phyloP scores from a whole-genome alignment of 139 green algal genomes.

The Chlorella sp. region DNA sequence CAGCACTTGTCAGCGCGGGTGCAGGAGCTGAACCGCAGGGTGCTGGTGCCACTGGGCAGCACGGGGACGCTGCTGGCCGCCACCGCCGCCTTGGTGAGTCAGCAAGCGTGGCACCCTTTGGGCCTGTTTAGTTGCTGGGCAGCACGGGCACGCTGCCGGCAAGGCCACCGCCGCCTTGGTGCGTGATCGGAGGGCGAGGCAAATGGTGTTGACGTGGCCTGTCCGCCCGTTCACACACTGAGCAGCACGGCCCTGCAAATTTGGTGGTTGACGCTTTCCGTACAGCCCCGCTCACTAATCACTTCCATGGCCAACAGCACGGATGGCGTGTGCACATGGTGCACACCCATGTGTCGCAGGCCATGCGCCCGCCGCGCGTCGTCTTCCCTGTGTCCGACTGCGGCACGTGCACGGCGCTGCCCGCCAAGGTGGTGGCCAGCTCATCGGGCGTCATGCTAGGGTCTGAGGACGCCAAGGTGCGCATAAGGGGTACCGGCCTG shows the following conservation, averaged over 20 bases:
- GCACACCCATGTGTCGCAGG: too few species aligned
- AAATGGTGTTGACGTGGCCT: too few species aligned
- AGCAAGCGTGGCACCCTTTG: neutral
- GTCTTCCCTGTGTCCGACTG: conserved; percentile 31
- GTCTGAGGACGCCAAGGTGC: conserved; percentile 28
- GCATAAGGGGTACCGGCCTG: neutral
- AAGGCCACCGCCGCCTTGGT: too few species aligned
- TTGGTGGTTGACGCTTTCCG: too few species aligned
- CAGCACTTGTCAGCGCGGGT: neutral
- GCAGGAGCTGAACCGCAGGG: neutral
- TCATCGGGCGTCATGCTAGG: conserved; percentile 14
- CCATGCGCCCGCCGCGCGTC: conserved; percentile 25
- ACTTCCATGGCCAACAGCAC: too few species aligned
- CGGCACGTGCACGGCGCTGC: conserved; percentile 17
- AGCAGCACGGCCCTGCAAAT: too few species aligned
- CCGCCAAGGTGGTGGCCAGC: conserved; percentile 4
- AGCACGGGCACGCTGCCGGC: too few species aligned
- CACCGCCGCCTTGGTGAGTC: conserved; percentile 11
- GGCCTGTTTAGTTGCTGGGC: too few species aligned
- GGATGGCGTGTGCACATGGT: too few species aligned
- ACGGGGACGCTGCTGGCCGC: conserved; percentile 30
- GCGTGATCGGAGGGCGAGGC: too few species aligned
- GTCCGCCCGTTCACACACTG: too few species aligned
- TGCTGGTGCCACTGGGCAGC: conserved; percentile 17
- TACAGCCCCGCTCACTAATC: too few species aligned